phyloP scores from a whole-genome alignment of 768 basidiomycete genomes.

The Boletellus ananiceps region DNA sequence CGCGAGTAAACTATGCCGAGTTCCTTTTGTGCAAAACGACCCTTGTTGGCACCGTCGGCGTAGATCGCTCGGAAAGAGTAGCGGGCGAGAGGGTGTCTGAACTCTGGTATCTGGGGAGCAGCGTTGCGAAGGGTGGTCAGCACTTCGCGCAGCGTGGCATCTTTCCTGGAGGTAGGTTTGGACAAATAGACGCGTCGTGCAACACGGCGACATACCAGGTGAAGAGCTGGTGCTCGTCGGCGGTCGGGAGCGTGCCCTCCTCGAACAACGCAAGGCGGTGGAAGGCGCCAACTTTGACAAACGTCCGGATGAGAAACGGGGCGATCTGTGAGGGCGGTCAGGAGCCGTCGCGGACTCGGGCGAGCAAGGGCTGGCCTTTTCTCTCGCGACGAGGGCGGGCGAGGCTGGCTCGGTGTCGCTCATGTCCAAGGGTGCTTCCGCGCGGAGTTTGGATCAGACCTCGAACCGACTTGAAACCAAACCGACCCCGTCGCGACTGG shows the following conservation, averaged over 20 bases:
- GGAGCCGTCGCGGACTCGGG: not conserved
- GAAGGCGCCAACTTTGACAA: conserved; percentile 77
- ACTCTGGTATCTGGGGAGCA: conserved; percentile 63
- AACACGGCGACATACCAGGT: conserved; percentile 52
- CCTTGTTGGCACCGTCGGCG: conserved; percentile 68
- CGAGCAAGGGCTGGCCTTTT: conserved; percentile 41
- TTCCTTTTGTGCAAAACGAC: conserved; percentile 71
- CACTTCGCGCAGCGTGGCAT: conserved; percentile 76
- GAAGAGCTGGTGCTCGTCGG: conserved; percentile 79
- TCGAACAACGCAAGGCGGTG: conserved; percentile 73
- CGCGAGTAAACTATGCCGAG: conserved; percentile 79
- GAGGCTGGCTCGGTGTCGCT: conserved; percentile 39
- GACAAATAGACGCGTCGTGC: not conserved
- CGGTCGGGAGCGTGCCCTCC: conserved; percentile 68
- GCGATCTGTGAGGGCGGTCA: conserved; percentile 46
- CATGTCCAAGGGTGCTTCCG: conserved; percentile 10
- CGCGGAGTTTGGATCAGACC: not conserved
- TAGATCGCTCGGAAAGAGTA: conserved; percentile 80
- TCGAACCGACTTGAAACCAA: not conserved
- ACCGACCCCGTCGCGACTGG: no score
- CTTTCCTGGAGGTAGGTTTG: conserved; percentile 51
- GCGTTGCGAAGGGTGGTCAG: conserved; percentile 71
- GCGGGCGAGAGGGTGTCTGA: conserved; percentile 76
- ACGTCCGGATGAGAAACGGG: conserved; percentile 78
- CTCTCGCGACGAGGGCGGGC: conserved; percentile 46